Evolutionary conservation across 805 yeast genomes (phyloP).

Genomic region (Starmerella apis): DNA sequence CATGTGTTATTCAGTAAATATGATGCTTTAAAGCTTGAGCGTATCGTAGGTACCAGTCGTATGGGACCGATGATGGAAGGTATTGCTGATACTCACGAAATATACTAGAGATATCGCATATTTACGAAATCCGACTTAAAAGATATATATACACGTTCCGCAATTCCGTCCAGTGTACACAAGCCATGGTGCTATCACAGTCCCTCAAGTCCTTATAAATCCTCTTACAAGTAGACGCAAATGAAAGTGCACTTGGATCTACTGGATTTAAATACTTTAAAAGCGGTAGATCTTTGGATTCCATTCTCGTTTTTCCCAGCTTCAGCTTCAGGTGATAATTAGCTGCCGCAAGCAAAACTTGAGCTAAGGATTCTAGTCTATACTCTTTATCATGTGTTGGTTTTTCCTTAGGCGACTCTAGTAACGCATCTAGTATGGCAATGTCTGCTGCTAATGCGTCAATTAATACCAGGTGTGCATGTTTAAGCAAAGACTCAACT

Average conservation of each 20-base stretch:
- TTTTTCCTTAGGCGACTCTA: not conserved
- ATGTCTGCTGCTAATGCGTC: not conserved
- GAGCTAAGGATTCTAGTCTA: not conserved
- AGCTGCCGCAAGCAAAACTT: not conserved
- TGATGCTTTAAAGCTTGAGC: slow-evolving; percentile 69
- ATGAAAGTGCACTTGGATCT: not conserved
- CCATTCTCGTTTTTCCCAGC: not conserved
- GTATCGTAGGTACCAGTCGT: slow-evolving; percentile 69
- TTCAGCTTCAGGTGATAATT: slow-evolving; percentile 4
- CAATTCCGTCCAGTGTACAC: not conserved
- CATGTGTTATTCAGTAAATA: slow-evolving; percentile 62
- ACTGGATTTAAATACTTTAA: not conserved
- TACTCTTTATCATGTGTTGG: not conserved
- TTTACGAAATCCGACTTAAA: not conserved
- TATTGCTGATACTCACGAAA: slow-evolving; percentile 65
- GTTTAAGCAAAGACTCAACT: not conserved
- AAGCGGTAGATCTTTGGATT: not conserved
- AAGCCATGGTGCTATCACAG: not conserved
- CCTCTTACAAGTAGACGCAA: not conserved
- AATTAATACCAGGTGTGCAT: not conserved
- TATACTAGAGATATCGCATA: slow-evolving; percentile 31
- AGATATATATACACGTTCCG: slow-evolving; percentile 4
- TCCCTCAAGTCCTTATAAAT: not conserved
- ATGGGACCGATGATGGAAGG: slow-evolving; percentile 63
- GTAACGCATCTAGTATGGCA: not conserved